Percentiles rank a stretch among this genome's conserved stretches.
These are phyloP conservation scores for Zymoseptoria brevis DNA, from an alignment of 2,329 filamentous ascomycete species.

Conservation along the genomic window DNA sequence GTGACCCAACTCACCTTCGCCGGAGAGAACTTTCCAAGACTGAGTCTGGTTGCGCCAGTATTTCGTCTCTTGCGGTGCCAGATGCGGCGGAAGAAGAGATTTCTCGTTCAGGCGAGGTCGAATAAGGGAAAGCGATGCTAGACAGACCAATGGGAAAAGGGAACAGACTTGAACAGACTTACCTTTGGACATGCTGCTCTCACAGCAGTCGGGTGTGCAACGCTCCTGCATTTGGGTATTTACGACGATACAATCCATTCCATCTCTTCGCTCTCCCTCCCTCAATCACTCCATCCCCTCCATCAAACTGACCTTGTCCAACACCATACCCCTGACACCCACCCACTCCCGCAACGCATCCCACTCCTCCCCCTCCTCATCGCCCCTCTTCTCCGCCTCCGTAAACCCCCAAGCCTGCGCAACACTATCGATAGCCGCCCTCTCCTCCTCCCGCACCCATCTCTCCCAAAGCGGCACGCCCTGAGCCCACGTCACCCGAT, in stretches of 20 bases:
- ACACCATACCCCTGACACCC: conserved; percentile 74
- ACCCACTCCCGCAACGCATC: conserved; percentile 76
- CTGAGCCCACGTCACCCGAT: conserved; percentile 79
- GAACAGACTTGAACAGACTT: neutral
- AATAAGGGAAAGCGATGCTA: too few relatives aligned
- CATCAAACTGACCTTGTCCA: conserved; percentile 86
- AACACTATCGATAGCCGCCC: conserved; percentile 76
- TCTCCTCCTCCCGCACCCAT: conserved; percentile 85
- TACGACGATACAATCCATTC: neutral
- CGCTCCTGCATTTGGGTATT: neutral
- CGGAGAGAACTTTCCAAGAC: too few relatives aligned
- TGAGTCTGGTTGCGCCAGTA: too few relatives aligned
- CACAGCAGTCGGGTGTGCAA: neutral
- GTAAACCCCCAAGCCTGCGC: conserved; percentile 89
- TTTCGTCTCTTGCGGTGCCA: too few relatives aligned
- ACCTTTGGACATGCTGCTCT: neutral
- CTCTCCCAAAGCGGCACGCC: conserved; percentile 73
- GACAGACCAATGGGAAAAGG: neutral
- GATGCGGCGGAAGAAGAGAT: too few relatives aligned
- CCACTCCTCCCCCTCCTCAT: conserved; percentile 89
- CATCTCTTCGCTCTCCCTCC: neutral
- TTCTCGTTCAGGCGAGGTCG: too few relatives aligned
- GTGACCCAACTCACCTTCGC: neutral
- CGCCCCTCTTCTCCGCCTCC: conserved; percentile 68
- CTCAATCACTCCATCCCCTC: conserved; percentile 67